Percentiles rank a stretch among this genome's conserved stretches.
These are phyloP conservation scores for Microthlaspi erraticum DNA, from an alignment of 345 rosid genomes.

Conservation along the genomic window DNA sequence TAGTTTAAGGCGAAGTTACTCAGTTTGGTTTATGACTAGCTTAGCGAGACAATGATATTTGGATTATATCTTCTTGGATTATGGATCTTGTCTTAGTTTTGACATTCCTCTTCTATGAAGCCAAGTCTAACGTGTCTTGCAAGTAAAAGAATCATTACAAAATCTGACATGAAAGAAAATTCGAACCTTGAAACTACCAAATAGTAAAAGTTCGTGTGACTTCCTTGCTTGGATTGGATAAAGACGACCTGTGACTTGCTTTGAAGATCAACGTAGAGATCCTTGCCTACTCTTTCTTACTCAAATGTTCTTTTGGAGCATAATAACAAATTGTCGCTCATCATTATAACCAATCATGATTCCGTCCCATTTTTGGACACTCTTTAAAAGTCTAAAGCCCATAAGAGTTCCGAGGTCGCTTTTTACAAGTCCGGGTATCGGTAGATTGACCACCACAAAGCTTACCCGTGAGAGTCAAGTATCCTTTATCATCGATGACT, in stretches of 20 bases:
- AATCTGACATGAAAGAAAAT: background rate
- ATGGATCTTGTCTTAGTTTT: no score
- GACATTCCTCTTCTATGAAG: no score
- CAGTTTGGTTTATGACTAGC: no score
- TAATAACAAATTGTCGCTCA: constrained; percentile 36
- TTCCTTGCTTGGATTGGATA: background rate
- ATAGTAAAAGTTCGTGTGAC: constrained; percentile 14
- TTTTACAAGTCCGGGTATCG: no score
- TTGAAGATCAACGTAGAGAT: constrained; percentile 24
- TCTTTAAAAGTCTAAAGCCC: constrained; percentile 22
- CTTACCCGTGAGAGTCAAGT: background rate
- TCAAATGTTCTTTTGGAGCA: constrained; percentile 25
- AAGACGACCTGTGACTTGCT: constrained; percentile 25
- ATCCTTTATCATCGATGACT: background rate
- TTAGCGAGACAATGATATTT: no score
- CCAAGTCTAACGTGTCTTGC: no score
- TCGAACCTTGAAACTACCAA: constrained; percentile 8
- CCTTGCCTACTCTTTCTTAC: constrained; percentile 18
- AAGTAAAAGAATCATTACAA: background rate
- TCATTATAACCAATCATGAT: constrained; percentile 41
- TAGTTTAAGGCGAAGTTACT: no score
- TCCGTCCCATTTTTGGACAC: constrained; percentile 35
- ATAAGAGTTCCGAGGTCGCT: no score
- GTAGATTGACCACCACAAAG: background rate
- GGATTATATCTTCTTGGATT: no score